Evolutionary conservation across 169 alveolate genomes (phyloP), one percentile per base, ranked within the genome.

Genomic region (Amoebophrya sp.): DNA sequence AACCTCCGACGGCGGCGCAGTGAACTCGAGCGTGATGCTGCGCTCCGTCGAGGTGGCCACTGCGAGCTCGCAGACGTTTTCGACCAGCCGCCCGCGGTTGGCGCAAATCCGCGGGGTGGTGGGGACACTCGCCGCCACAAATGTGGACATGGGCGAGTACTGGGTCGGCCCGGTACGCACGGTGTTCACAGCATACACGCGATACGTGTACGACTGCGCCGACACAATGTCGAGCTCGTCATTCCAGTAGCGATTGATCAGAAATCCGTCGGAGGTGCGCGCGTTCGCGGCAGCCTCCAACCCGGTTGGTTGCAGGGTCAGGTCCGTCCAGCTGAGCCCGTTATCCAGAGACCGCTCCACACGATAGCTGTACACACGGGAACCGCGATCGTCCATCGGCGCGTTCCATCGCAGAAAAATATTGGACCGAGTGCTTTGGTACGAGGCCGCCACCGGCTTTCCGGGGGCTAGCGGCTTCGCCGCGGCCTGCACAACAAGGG

Each of bases 1-100:
- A 89, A 40, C 91, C 29, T 54, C 41, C 77, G 25, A 35, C 91
- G 39, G 41, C 77, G 39, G 91, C 41, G 35, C 91, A 39, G 77
- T 33, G 25, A 33, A 54, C 39, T 39, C 40, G 23, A 29, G 77
- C 33, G 33, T 39, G 39, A 40, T 39, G 35, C 39, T 39, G 7
- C n/a, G 54, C 66, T 40, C 91, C 1, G 91, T 12, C n/a, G 40
- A 39, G 7, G 18, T 53, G 33, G 91, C 41, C 66, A n/a, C 91
- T 39, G 40, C 91, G 38, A 39, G 41, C 54, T 40, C 91, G 77
- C 40, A 54, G 12, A 1, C 35, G 38, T 3, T 29, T 40, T 89
- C 41, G 91, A 89, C 91, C 2, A 29, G 33, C 7, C 40, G 77
- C 38, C 23, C 41, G 41, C 41, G 41, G 38, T 39, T 53, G 12